Base-by-base conservation (phyloP, 257 asterid genomes). In the Paraleonurus japonicus region DNA sequence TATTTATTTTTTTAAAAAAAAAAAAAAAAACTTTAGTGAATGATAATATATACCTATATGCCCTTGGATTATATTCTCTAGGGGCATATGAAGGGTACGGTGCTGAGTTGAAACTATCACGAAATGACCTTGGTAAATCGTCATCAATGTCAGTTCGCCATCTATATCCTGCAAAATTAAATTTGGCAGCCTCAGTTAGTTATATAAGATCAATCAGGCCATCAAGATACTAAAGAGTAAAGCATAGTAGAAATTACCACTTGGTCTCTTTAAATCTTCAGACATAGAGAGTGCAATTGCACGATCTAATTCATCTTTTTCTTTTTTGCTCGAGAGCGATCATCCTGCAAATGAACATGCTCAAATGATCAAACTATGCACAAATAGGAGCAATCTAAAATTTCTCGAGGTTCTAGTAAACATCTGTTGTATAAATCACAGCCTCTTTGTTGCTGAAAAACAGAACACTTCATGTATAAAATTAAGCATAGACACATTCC, bases 221-320 rank as follows among this genome's bases (percentile, higher is more conserved):
- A 58, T 39, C 32, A 4, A 51, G 43, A 19, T 73, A 41, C 48
- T 47, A 28, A 7, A 70, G 67, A 62, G 24, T 39, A 55, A 63
- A 39, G 48, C 43, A 33, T 19, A 45, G 20, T 6, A 59, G 30
- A 26, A 20, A 47, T 58, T 71, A 89, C 92, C 97, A 57, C 70
- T 82, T 67, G 96, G 90, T 72, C 84, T 81, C 79, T 81, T 87
- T 61, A 83, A 76, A 81, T 85, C 92, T 75, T 92, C 99, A 24
- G 89, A 82, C 72, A 88, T 70, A 73, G 99, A 89, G 41, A 83
- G 94, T 23, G 95, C 94, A 76, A 86, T 85, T 48, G 98, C 98
- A 54, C 89, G 90, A 62, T 95, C 96, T 55, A 95, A 65, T 76
- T 95, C 99, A 78, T 89, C 95, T 62, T 84, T 85, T 50, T 92